A percentile compares a stretch with the other conserved stretches of the same genome.
Conservation (phyloP, 148 eudicot species). For the Silene uniflora region DNA sequence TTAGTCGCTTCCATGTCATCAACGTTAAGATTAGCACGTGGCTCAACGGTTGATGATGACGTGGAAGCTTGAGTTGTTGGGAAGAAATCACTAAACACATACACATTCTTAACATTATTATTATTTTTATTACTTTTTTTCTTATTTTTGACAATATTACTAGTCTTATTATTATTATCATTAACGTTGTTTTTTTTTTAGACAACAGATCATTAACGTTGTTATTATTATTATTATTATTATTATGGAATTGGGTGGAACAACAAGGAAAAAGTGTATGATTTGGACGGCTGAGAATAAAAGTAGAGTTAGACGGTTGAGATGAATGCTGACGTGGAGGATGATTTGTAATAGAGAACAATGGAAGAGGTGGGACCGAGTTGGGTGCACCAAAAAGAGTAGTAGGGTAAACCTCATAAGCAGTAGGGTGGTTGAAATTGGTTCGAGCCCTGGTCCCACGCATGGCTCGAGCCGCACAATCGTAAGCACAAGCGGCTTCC, state of each 20-base stretch:
- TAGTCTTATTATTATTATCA: no score
- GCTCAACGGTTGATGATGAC: background rate
- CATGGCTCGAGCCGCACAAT: constrained; percentile 76
- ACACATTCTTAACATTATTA: constrained; percentile 1
- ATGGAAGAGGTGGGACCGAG: constrained; percentile 5
- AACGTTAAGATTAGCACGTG: background rate
- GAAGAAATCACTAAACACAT: constrained; percentile 20
- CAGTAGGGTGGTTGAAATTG: constrained; percentile 37
- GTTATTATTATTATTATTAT: no score
- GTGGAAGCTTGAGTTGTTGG: constrained; percentile 7
- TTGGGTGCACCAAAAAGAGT: constrained; percentile 8
- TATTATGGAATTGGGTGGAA: constrained; percentile 3
- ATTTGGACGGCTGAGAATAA: constrained; percentile 18
- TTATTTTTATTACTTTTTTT: no score
- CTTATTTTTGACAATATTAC: no score
- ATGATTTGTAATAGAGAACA: constrained; percentile 6
- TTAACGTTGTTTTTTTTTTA: no score
- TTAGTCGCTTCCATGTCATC: background rate
- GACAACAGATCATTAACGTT: no score
- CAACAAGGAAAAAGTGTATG: constrained; percentile 6
- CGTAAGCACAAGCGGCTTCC: constrained; percentile 81
- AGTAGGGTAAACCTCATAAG: background rate
- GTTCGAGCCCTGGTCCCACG: constrained; percentile 65
- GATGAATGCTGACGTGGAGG: constrained; percentile 19
- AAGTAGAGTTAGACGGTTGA: constrained; percentile 23